Evolutionary conservation across 148 eudicot species (phyloP), one percentile per base, ranked within the genome.

Genomic region (Amaranthus hypochondriacus): DNA sequence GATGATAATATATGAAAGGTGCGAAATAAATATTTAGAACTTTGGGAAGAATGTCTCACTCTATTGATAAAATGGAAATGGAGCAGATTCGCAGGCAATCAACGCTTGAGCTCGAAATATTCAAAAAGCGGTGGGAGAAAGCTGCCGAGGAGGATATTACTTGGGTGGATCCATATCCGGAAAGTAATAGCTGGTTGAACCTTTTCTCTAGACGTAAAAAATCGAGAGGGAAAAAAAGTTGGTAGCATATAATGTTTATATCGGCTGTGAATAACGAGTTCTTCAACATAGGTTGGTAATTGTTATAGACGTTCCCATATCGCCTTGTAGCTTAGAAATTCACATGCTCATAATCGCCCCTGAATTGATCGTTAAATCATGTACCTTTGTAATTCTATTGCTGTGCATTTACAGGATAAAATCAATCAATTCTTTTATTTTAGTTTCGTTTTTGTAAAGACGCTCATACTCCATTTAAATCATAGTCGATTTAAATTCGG

Each of bases 51-150:
- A 9, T 43, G 28, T 50, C 55, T 72, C 15, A 68, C 14, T 28
- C 39, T 28, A 28, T 28, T 28, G 39, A 50, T 76, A 0, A 3
- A 28, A 56, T 51, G 64, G 62, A 11, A 61, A 49, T 52, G 68
- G 66, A 69, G 69, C 86, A 89, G 93, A 83, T 87, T 65, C 76
- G 93, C 72, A 85, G 93, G 74, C 88, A 87, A 73, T 84, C 93
- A 5, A 81, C 90, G 15, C 63, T 73, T 3, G 93, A 89, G 83
- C 90, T 89, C 8, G 80, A 73, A 65, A 78, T 72, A 39, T 89
- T 89, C 75, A 82, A 82, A 70, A 75, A 87, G 56, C 81, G 93
- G 0, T 89, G 90, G 93, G 90, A 87, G 76, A 75, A 82, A 77
- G 93, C 93, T 3, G 89, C 84, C 78, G 77, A 87, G 75, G 82